Evolutionary conservation across 306 rosid species (phyloP), one percentile per base, ranked within the genome.

Genomic region (Delonix regia): DNA sequence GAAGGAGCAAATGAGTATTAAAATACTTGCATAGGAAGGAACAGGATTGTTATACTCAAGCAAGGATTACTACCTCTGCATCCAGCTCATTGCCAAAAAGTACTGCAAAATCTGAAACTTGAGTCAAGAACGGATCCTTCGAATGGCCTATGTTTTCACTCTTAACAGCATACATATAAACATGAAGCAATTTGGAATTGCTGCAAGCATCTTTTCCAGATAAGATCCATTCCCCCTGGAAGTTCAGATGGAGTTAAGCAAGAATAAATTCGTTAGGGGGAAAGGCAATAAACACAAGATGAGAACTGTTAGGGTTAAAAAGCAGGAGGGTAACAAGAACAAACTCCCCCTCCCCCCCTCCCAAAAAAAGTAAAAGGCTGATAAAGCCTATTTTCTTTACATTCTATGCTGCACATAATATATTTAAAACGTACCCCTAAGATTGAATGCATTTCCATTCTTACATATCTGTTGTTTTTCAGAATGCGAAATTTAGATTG

Each of bases 211-310:
- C 97, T 79, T 81, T 87, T 86, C 96, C 93, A 30, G 90, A 87
- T 87, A 95, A 81, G 89, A 95, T 90, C 99, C 99, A 95, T 81
- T 95, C 96, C 75, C 99, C 99, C 99, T 95, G 88, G 70, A 83
- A 87, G 73, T 55, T 64, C 80, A 87, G 68, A 75, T 65, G 30
- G 64, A 62, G 74, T 65, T 66, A 38, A 66, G 72, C 60, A 79
- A 61, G 30, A 76, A 69, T 48, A 47, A 59, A 82, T 59, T 22
- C 55, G 64, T 27, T 51, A 27, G 73, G 51, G 55, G 27, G 15
- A 47, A 61, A 44, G 55, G 21, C 52, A 70, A 75, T 61, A 70
- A 70, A 52, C 34, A 21, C 39, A 76, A 63, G 69, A 79, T 49
- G 52, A 42, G 21, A 75, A 45, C 10, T 14, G 22, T 48, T 14